phyloP scores from a whole-genome alignment of 345 rosid species.

The Crucihimalaya himalaica region DNA sequence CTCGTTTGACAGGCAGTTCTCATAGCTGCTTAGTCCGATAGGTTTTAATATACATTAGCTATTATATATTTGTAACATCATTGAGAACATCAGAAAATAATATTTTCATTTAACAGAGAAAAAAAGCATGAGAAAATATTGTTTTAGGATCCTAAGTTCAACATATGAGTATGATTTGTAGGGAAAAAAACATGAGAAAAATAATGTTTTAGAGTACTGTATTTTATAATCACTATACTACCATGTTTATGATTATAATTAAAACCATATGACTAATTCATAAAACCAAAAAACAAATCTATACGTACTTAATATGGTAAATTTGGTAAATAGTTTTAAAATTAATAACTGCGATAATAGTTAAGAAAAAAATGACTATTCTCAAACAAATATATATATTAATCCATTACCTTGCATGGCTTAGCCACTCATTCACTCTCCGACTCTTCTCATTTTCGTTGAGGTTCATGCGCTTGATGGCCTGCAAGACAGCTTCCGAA shows the following conservation, averaged over 20 bases:
- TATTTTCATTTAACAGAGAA: too few species aligned
- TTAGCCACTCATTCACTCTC: slow-evolving; percentile 71
- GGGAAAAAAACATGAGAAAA: too few species aligned
- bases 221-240: not conserved
- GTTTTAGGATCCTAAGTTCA: not conserved
- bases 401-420: slow-evolving; percentile 48
- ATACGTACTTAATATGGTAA: not conserved
- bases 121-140: not conserved
- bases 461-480: slow-evolving; percentile 60
- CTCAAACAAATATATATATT: too few species aligned
- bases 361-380: too few species aligned
- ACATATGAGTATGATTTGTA: not conserved
- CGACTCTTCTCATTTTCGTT: slow-evolving; percentile 62
- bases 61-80: not conserved
- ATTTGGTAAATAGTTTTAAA: not conserved
- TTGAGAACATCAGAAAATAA: not conserved
- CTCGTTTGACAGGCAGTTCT: slow-evolving; percentile 72
- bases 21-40: slow-evolving; percentile 35
- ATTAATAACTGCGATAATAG: too few species aligned
- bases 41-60: too few species aligned
- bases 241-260: not conserved
- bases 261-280: not conserved
- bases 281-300: not conserved
- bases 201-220: too few species aligned
- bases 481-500: slow-evolving; percentile 61